These are phyloP conservation scores for Mycena latifolia DNA, from an alignment of 768 basidiomycete genomes.

Conservation along the genomic window DNA sequence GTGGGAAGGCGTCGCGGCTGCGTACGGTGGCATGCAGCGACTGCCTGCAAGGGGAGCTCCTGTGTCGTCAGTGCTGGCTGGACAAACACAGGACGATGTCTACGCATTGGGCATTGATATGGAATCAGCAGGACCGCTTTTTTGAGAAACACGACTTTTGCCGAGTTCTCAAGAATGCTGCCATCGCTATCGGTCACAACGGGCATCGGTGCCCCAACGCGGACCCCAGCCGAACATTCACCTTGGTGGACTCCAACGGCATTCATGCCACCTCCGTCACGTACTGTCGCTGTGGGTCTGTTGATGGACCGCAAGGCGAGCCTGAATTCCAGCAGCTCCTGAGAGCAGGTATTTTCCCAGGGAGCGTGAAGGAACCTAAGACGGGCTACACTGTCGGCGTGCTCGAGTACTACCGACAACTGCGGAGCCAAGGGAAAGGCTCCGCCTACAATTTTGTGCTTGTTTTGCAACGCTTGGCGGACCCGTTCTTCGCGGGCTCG, in stretches of 20 bases:
- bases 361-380: conserved; percentile 22
- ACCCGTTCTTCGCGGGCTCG: conserved; percentile 21
- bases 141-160: too few relatives aligned
- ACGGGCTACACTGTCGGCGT: conserved; percentile 23
- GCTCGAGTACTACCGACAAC: conserved; percentile 18
- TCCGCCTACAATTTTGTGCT: neutral
- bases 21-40: neutral
- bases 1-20: too few relatives aligned
- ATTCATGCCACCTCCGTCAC: conserved; percentile 26
- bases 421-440: conserved; percentile 20
- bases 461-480: conserved; percentile 21
- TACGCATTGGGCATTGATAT: too few relatives aligned
- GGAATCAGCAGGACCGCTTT: too few relatives aligned
- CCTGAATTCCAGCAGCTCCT: neutral
- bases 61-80: too few relatives aligned
- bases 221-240: neutral
- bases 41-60: too few relatives aligned
- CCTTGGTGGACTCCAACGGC: conserved; percentile 26
- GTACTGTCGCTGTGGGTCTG: conserved; percentile 16
- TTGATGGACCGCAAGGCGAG: neutral
- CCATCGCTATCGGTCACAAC: too few relatives aligned
- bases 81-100: too few relatives aligned
- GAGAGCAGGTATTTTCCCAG: conserved; percentile 24
- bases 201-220: too few relatives aligned
- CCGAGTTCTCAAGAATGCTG: too few relatives aligned